Percentiles rank a stretch among this genome's conserved stretches.
phyloP scores from a whole-genome alignment of 2,329 filamentous ascomycete species.

The Pyrenochaeta sp. region DNA sequence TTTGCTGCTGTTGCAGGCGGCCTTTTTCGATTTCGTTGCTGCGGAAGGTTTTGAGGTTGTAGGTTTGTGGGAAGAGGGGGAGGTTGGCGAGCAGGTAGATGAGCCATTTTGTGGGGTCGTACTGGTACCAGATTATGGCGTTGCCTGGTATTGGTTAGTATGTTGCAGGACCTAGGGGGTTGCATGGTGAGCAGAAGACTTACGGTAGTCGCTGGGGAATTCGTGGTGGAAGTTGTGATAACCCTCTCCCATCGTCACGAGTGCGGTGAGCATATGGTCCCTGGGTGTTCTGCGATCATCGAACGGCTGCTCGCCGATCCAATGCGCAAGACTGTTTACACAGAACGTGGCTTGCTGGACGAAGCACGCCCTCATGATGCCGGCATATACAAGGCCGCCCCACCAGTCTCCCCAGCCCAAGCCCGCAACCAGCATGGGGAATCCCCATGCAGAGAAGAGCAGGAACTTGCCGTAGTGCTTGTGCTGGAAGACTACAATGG shows the following conservation, averaged over 20 bases:
- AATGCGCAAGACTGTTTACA: constrained; percentile 61
- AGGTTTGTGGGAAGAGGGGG: constrained; percentile 41
- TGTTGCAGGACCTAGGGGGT: no score
- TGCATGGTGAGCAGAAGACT: constrained; percentile 23
- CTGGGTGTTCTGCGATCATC: constrained; percentile 48
- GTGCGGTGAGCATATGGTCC: constrained; percentile 48
- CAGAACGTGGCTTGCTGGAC: constrained; percentile 62
- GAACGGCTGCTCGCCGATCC: constrained; percentile 56
- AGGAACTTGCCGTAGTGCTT: constrained; percentile 54
- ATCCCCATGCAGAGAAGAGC: constrained; percentile 51
- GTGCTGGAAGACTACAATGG: constrained; percentile 58
- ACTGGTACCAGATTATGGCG: constrained; percentile 48
- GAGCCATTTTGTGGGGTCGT: constrained; percentile 52
- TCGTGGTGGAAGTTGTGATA: constrained; percentile 54
- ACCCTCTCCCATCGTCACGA: constrained; percentile 51
- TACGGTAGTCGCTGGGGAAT: constrained; percentile 51
- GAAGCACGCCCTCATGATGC: constrained; percentile 57
- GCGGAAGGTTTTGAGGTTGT: constrained; percentile 50
- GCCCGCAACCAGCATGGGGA: constrained; percentile 56
- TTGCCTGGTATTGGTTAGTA: constrained; percentile 31
- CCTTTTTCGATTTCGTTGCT: constrained; percentile 50
- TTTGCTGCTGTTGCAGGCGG: constrained; percentile 50
- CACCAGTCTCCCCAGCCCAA: constrained; percentile 57
- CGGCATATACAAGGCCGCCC: constrained; percentile 58
- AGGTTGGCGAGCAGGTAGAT: constrained; percentile 44